These are phyloP conservation scores for Alternaria ventricosa DNA, from an alignment of 2,329 filamentous ascomycete species.

Conservation along the genomic window DNA sequence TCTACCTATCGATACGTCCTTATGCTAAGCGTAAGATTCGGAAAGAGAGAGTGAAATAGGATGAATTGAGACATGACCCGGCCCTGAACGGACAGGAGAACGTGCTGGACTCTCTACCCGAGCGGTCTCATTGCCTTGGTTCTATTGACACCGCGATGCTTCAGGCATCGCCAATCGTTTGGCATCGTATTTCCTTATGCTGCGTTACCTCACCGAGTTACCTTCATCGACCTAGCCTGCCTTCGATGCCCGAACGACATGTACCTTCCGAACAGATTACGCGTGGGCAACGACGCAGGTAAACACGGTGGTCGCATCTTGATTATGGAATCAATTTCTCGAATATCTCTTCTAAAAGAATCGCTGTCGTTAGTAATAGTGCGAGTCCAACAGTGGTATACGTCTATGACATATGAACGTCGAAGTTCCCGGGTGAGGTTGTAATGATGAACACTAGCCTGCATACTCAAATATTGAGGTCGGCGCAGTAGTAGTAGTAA, in stretches of 20 bases:
- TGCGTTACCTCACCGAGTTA: no score
- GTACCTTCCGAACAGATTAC: neutral
- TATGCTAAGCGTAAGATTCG: no score
- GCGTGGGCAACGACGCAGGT: neutral
- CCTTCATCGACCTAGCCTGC: no score
- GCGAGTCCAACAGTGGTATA: neutral
- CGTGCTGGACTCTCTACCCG: neutral
- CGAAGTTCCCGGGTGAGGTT: neutral
- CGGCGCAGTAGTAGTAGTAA: no score
- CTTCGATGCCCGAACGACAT: neutral
- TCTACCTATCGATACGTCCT: neutral
- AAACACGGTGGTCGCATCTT: neutral
- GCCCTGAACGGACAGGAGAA: neutral
- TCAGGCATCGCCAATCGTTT: neutral
- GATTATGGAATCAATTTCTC: neutral
- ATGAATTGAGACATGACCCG: neutral
- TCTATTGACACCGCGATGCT: neutral
- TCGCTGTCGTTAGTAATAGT: neutral
- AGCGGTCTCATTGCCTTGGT: neutral
- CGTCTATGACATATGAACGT: neutral
- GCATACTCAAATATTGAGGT: no score
- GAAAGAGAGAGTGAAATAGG: neutral
- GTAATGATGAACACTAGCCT: neutral
- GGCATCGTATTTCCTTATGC: no score
- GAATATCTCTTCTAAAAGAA: neutral